Percentiles rank a stretch among this genome's conserved stretches.
Evolutionary conservation across 1,284 basidiomycete species (phyloP).

Genomic region (Sanguinoderma infundibulare): DNA sequence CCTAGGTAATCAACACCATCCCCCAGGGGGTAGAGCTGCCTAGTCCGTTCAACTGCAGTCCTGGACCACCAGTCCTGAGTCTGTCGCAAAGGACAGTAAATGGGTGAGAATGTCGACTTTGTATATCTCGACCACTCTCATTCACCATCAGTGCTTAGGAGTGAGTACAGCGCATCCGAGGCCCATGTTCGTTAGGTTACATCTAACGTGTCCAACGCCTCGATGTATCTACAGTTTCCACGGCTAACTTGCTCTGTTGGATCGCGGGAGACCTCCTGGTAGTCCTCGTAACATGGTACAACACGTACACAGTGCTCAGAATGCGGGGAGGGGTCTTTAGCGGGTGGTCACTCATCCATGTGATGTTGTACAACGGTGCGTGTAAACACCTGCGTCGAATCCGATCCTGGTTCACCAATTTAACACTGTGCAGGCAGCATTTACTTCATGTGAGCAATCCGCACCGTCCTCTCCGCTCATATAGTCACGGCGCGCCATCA

Average conservation of each 20-base stretch:
- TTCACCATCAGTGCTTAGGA: background rate
- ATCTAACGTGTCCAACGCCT: too few relatives aligned
- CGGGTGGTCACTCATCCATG: background rate
- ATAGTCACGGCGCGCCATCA: background rate
- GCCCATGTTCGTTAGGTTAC: too few relatives aligned
- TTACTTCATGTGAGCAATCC: background rate
- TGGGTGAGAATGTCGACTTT: background rate
- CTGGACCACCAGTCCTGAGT: background rate
- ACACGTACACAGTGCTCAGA: background rate
- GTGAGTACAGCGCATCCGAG: background rate
- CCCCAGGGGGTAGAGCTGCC: background rate
- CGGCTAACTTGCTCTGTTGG: background rate
- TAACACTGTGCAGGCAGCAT: background rate
- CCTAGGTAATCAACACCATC: background rate
- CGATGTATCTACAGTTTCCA: background rate
- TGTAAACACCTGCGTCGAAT: background rate
- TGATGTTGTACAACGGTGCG: background rate
- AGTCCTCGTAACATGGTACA: background rate
- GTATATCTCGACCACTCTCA: background rate
- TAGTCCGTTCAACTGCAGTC: background rate
- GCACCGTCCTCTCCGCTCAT: background rate
- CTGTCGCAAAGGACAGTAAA: background rate
- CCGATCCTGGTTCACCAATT: background rate
- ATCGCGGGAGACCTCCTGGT: background rate
- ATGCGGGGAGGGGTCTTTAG: background rate